A percentile compares a stretch with the other conserved stretches of the same genome.
phyloP scores from a whole-genome alignment of 805 yeast genomes.

The Candida vaughaniae region DNA sequence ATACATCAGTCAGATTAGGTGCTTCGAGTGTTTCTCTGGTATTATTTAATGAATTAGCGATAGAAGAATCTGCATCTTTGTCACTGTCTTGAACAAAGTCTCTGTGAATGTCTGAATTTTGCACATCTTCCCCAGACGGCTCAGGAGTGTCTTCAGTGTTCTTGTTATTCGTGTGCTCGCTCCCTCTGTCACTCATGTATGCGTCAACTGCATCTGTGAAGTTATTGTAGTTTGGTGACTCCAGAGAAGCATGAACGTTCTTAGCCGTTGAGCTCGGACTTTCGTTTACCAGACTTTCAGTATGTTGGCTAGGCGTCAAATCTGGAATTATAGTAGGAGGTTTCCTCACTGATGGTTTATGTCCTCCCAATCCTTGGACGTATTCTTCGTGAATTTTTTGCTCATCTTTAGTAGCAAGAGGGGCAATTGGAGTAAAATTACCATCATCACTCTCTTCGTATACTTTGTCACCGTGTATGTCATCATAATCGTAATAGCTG shows the following conservation, averaged over 20 bases:
- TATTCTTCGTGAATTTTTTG: conserved; percentile 23
- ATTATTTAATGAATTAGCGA: not conserved
- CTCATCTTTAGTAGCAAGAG: conserved; percentile 21
- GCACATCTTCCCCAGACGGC: not conserved
- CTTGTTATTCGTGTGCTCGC: conserved; percentile 1
- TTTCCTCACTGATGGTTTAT: conserved; percentile 34
- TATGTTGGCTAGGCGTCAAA: not conserved
- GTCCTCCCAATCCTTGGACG: conserved; percentile 22
- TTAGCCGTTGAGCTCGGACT: not conserved
- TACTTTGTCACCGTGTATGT: conserved; percentile 8
- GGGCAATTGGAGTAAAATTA: conserved; percentile 23
- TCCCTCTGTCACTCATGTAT: conserved; percentile 21
- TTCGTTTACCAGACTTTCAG: not conserved
- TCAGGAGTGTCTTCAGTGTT: not conserved
- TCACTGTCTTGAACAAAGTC: not conserved
- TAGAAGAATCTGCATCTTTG: not conserved
- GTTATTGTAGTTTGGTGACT: conserved; percentile 27
- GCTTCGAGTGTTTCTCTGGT: not conserved
- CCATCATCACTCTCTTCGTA: conserved; percentile 12
- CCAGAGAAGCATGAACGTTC: conserved; percentile 7
- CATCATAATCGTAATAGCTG: conserved; percentile 12
- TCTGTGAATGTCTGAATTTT: not conserved
- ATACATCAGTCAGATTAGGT: not conserved
- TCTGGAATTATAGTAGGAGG: conserved; percentile 27
- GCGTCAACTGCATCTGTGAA: conserved; percentile 34